Percentiles rank a stretch among this genome's conserved stretches.
Conservation (phyloP, 371 early-diverging fungal genomes). For the Rhizopus stolonifer region DNA sequence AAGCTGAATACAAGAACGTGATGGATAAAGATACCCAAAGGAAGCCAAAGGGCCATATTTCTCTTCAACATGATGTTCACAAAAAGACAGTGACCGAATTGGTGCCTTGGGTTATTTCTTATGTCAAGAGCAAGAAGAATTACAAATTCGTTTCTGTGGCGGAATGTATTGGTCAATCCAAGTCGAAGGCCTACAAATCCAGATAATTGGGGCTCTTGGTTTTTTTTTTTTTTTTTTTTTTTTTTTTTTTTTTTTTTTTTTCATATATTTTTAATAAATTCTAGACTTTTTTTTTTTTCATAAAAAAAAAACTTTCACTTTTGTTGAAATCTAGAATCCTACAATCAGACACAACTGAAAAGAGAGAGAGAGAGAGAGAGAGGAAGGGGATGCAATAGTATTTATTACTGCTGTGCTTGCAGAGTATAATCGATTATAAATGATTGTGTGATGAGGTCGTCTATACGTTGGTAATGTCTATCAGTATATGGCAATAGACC, state of each 20-base stretch:
- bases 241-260: neutral
- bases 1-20: neutral
- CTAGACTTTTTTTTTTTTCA: too few species aligned
- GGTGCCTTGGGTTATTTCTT: conserved; percentile 39
- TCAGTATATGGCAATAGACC: conserved; percentile 90
- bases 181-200: conserved; percentile 23
- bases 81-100: conserved; percentile 43
- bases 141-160: conserved; percentile 47
- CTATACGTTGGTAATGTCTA: conserved; percentile 84
- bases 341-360: too few species aligned
- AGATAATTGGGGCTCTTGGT: too few species aligned
- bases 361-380: too few species aligned
- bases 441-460: conserved; percentile 81
- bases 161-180: conserved; percentile 37
- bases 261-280: too few species aligned
- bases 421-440: conserved; percentile 88
- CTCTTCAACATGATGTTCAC: conserved; percentile 44
- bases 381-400: neutral
- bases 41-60: conserved; percentile 25
- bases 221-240: neutral
- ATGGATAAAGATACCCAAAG: conserved; percentile 8
- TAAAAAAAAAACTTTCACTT: too few species aligned
- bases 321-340: too few species aligned
- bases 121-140: conserved; percentile 38
- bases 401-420: conserved; percentile 54